Evolutionary conservation across 176 grass and related monocot species (phyloP), one percentile per base, ranked within the genome.

Genomic region (Saccharum spontaneum): DNA sequence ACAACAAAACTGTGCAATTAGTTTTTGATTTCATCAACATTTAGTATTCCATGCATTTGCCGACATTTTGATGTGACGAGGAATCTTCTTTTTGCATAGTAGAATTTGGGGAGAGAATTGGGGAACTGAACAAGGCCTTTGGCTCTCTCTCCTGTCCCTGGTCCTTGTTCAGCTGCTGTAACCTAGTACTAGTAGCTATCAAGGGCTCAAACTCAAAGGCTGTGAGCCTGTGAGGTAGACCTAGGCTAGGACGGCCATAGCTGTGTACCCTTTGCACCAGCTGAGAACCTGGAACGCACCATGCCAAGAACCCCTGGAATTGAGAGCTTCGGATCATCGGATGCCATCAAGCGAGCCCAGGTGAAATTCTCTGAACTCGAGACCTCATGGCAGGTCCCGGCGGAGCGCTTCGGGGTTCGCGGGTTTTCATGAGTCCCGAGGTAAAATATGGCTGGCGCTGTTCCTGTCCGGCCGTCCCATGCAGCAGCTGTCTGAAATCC

Each of bases 351-450:
- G 30, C 37, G 7, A 66, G 57, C 23, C 4, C 43, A 74, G 49
- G 40, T 72, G 70, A 20, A 87, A 40, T 44, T 59, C 69, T 80
- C 77, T 85, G 39, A 41, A 82, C 44, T 37, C 78, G 75, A 66
- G 31, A 28, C 30, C 77, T 62, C 15, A 20, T 69, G 66, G 45
- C 78, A 63, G 77, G 61, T 46, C 61, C 78, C 60, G 70, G 45
- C 72, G 15, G 37, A 61, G 30, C 34, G 40, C 79, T 17, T 24
- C 20, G 50, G 54, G 22, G 6, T 0, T 52, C 44, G 43, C 48
- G 20, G 69, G 48, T 69, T 76, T 76, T 81, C 77, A 85, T 50
- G 49, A 85, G 50, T 85, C 36, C 82, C 62, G 69, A 76, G 69
- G 77, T 79, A 69, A 66, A 48, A 61, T 23, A 80, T 59, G 70